A percentile compares a stretch with the other conserved stretches of the same genome.
phyloP scores from a whole-genome alignment of 179 eudicot genomes.

The Vitellaria paradoxa region DNA sequence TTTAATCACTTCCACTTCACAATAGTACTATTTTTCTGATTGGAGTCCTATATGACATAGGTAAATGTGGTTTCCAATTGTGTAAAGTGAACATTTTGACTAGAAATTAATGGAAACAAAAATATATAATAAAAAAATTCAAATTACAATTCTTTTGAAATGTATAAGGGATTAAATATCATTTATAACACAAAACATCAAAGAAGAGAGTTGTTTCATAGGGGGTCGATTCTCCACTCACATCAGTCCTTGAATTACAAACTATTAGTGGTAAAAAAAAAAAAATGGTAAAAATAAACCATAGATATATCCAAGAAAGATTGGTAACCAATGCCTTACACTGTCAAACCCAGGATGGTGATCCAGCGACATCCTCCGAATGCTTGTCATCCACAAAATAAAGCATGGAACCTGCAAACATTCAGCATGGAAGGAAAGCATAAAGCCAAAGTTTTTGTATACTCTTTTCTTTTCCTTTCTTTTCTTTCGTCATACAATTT shows the following conservation, averaged over 20 bases:
- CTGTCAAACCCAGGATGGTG: constrained; percentile 86
- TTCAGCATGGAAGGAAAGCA: constrained; percentile 5
- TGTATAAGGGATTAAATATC: background rate
- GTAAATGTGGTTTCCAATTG: background rate
- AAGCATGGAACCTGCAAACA: constrained; percentile 82
- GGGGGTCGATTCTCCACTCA: background rate
- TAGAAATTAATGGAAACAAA: no score
- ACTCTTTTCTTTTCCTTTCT: no score
- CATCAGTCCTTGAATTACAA: background rate
- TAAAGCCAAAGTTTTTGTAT: background rate
- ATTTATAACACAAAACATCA: background rate
- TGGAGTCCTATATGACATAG: background rate
- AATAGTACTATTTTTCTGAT: background rate
- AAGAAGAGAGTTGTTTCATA: background rate
- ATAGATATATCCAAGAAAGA: background rate
- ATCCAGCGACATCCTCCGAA: constrained; percentile 78
- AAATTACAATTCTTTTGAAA: background rate
- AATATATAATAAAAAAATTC: background rate
- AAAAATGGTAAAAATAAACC: background rate
- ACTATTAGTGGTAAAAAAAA: background rate
- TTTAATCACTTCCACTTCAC: background rate
- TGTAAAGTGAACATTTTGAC: background rate
- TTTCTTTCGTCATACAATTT: no score
- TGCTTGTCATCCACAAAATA: constrained; percentile 64
- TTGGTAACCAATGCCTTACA: constrained; percentile 41